Evolutionary conservation across 2,329 filamentous ascomycete genomes (phyloP).

Genomic region (Zasmidium angulare): DNA sequence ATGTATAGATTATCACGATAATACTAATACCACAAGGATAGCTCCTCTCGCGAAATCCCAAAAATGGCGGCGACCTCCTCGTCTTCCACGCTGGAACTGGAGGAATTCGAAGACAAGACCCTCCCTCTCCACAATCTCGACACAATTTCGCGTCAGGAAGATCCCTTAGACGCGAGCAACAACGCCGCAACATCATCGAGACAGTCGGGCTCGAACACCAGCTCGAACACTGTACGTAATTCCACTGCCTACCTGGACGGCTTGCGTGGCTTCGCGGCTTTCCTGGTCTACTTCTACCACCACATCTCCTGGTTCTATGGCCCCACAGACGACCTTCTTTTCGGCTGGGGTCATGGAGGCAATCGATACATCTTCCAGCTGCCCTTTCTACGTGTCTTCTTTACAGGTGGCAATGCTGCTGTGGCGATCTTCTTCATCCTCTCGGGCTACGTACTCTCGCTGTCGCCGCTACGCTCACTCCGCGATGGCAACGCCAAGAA

Average conservation of each 20-base stretch:
- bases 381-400: constrained; percentile 59
- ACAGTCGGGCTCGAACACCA: background rate
- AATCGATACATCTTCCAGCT: constrained; percentile 53
- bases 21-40: too few species aligned
- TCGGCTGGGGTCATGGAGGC: constrained; percentile 52
- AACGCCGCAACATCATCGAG: background rate
- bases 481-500: background rate
- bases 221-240: background rate
- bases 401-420: constrained; percentile 61
- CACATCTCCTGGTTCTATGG: constrained; percentile 57
- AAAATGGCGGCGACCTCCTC: too few species aligned
- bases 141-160: background rate
- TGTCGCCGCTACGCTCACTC: constrained; percentile 44
- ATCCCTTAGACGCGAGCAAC: background rate
- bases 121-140: background rate
- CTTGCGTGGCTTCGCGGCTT: constrained; percentile 63
- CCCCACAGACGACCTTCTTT: constrained; percentile 39
- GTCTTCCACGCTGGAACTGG: background rate
- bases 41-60: too few species aligned
- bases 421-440: constrained; percentile 54
- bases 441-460: constrained; percentile 52
- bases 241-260: constrained; percentile 62
- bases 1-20: too few species aligned
- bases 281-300: constrained; percentile 66
- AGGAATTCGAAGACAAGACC: background rate